Evolutionary conservation across 1,284 basidiomycete genomes (phyloP).

Genomic region (Hymenochaete sp.): DNA sequence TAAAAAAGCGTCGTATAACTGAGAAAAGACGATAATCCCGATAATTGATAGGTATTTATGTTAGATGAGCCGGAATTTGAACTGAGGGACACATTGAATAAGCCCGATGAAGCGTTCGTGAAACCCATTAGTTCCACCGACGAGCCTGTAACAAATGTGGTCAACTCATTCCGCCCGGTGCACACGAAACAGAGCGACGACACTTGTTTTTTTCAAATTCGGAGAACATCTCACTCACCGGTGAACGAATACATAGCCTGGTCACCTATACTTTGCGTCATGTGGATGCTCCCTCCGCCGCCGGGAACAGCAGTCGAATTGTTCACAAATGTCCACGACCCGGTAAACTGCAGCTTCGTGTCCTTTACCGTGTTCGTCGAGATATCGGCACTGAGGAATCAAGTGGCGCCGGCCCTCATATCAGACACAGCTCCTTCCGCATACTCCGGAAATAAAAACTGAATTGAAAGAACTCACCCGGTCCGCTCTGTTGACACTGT

Average conservation of each 20-base stretch:
- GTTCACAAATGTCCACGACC: slow-evolving; percentile 39
- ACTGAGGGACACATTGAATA: slow-evolving; percentile 48
- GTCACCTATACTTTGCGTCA: too few species aligned
- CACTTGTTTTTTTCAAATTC: too few species aligned
- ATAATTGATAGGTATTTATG: slow-evolving; percentile 39
- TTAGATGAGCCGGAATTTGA: slow-evolving; percentile 37
- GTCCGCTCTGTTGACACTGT: slow-evolving; percentile 14
- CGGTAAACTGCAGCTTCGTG: slow-evolving; percentile 36
- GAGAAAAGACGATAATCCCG: slow-evolving; percentile 37
- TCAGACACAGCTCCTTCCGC: slow-evolving; percentile 1
- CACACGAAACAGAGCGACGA: too few species aligned
- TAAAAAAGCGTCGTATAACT: slow-evolving; percentile 46
- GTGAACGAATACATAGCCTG: slow-evolving; percentile 14
- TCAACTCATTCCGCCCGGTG: too few species aligned
- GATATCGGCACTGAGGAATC: slow-evolving; percentile 30
- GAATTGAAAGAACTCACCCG: slow-evolving; percentile 11
- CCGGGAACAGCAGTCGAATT: slow-evolving; percentile 22
- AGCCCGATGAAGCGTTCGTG: slow-evolving; percentile 43
- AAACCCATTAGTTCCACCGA: slow-evolving; percentile 50
- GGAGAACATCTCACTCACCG: slow-evolving; percentile 12
- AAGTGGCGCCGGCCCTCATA: neutral
- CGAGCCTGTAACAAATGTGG: slow-evolving; percentile 24
- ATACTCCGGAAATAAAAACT: slow-evolving; percentile 5
- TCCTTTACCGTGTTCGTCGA: slow-evolving; percentile 32
- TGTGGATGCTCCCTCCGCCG: slow-evolving; percentile 11